These are phyloP conservation scores for Apodospora peruviana DNA, from an alignment of 495 filamentous ascomycete species.

Conservation along the genomic window DNA sequence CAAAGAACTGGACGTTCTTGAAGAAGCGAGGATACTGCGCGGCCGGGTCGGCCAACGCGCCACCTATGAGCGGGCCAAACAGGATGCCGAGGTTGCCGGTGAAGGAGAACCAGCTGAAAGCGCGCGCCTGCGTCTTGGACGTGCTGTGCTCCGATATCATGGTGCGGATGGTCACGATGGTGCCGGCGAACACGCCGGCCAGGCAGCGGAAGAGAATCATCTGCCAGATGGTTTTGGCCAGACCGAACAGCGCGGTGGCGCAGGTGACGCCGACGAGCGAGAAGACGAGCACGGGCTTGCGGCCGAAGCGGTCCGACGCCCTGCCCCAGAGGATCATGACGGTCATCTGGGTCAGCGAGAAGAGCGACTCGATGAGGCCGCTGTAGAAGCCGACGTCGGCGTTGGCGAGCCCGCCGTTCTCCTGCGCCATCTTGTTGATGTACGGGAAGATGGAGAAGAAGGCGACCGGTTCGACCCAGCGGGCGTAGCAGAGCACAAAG, in stretches of 20 bases:
- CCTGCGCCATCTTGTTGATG: conserved; percentile 63
- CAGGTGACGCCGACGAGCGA: conserved; percentile 55
- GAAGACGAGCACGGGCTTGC: conserved; percentile 61
- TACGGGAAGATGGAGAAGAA: conserved; percentile 75
- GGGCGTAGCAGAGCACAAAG: conserved; percentile 59
- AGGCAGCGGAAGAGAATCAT: conserved; percentile 63
- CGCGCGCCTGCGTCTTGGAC: conserved; percentile 56
- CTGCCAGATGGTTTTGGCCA: conserved; percentile 54
- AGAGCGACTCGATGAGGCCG: conserved; percentile 67
- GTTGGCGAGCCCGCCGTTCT: conserved; percentile 49
- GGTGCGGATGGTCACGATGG: conserved; percentile 61
- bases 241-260: conserved; percentile 55
- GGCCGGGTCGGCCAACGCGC: conserved; percentile 56
- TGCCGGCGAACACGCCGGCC: conserved; percentile 64
- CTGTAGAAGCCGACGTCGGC: conserved; percentile 65
- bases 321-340: conserved; percentile 55
- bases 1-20: conserved; percentile 48
- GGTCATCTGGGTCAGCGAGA: conserved; percentile 60
- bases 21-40: conserved; percentile 52
- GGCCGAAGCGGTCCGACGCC: conserved; percentile 58
- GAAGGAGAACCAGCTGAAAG: conserved; percentile 71
- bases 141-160: conserved; percentile 69
- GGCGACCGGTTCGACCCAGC: conserved; percentile 65
- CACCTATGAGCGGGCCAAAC: conserved; percentile 60
- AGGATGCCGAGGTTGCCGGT: conserved; percentile 64